Conservation (phyloP, 805 yeast genomes). For the Cyberlindnera euphorbiiphila region DNA sequence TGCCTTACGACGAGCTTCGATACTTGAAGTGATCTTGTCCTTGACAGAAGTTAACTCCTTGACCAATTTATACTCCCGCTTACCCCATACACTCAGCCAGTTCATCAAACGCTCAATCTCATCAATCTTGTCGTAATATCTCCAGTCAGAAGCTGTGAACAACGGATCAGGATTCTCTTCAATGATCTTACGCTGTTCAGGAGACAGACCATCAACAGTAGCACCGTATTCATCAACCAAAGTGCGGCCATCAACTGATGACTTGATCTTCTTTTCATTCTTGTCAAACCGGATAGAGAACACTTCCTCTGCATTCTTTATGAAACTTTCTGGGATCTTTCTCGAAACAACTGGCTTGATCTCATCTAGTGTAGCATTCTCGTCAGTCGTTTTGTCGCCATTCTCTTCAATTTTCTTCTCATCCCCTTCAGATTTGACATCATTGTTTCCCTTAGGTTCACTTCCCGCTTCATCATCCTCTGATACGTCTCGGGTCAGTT, state of each 20-base stretch:
- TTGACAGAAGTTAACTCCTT: conserved; percentile 55
- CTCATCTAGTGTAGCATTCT: conserved; percentile 25
- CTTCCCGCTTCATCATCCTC: conserved; percentile 18
- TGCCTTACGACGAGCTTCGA: conserved; percentile 55
- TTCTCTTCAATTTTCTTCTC: conserved; percentile 14
- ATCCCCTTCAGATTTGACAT: neutral
- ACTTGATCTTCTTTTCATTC: conserved; percentile 54
- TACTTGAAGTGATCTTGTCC: conserved; percentile 50
- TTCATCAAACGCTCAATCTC: conserved; percentile 50
- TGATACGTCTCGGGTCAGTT: conserved; percentile 4
- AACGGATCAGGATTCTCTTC: conserved; percentile 65
- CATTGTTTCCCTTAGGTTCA: conserved; percentile 22
- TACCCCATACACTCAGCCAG: conserved; percentile 79
- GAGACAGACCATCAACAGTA: conserved; percentile 19
- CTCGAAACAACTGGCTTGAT: conserved; percentile 7
- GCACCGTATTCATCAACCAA: conserved; percentile 38
- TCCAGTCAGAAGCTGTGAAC: conserved; percentile 58
- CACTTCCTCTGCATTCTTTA: conserved; percentile 18
- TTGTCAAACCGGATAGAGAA: conserved; percentile 26
- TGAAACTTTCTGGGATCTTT: conserved; percentile 23
- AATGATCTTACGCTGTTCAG: conserved; percentile 53
- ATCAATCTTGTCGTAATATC: conserved; percentile 57
- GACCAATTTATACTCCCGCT: conserved; percentile 60
- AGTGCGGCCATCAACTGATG: conserved; percentile 38
- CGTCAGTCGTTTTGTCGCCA: conserved; percentile 24